Evolutionary conservation across 805 yeast genomes (phyloP).

Genomic region (Ogataea salicorniae): DNA sequence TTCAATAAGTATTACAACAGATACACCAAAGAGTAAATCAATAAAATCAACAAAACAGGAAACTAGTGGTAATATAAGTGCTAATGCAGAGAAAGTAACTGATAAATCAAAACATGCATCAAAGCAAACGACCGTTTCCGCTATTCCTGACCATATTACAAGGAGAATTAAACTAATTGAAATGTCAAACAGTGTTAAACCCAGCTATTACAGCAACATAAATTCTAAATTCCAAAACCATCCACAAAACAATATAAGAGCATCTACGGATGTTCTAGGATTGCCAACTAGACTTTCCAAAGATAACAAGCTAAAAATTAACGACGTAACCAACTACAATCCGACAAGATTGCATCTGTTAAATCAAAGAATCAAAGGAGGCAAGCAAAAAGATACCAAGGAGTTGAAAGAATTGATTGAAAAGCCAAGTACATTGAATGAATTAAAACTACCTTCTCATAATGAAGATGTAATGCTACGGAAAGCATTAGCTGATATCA

Average conservation of each 20-base stretch:
- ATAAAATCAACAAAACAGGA: background rate
- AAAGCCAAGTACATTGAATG: background rate
- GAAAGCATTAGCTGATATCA: slow-evolving; percentile 4
- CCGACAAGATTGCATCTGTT: slow-evolving; percentile 9
- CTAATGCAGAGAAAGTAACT: background rate
- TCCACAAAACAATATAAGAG: background rate
- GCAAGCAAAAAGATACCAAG: background rate
- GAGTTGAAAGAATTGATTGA: background rate
- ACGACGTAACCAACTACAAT: slow-evolving; percentile 12
- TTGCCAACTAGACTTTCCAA: background rate
- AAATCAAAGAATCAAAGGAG: background rate
- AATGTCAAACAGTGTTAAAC: slow-evolving; percentile 15
- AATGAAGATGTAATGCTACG: slow-evolving; percentile 6
- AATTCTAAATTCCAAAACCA: background rate
- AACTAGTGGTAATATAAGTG: background rate
- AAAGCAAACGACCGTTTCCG: too few species aligned
- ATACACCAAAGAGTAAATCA: background rate
- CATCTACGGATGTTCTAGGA: background rate
- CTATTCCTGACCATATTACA: slow-evolving; percentile 5
- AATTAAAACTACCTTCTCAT: slow-evolving; percentile 3
- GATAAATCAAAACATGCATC: background rate
- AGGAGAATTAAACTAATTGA: slow-evolving; percentile 8
- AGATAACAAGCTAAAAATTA: slow-evolving; percentile 8
- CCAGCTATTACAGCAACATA: slow-evolving; percentile 6
- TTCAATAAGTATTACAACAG: too few species aligned